Percentiles rank a stretch among this genome's conserved stretches.
Evolutionary conservation across 2,329 filamentous ascomycete species (phyloP).

Genomic region (Scopulariopsis brevicaulis): DNA sequence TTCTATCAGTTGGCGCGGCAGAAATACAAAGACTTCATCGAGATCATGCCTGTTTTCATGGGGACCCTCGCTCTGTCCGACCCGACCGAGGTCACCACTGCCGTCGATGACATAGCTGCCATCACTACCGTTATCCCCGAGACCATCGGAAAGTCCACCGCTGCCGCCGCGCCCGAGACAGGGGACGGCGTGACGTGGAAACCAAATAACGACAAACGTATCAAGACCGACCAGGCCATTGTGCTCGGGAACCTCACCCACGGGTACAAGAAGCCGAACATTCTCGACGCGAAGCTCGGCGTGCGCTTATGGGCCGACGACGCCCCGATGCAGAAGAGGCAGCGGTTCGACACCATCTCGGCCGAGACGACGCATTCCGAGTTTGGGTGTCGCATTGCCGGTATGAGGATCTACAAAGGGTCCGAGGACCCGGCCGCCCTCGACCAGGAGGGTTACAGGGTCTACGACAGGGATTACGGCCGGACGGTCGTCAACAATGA

Average conservation of each 20-base stretch:
- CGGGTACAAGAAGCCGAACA: constrained; percentile 76
- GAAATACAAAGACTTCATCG: constrained; percentile 60
- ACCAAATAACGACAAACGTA: constrained; percentile 42
- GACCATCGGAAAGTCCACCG: constrained; percentile 19
- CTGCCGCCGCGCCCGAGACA: background rate
- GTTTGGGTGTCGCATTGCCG: constrained; percentile 52
- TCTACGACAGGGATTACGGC: constrained; percentile 55
- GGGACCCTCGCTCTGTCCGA: constrained; percentile 65
- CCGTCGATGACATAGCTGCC: constrained; percentile 34
- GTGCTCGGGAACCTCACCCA: constrained; percentile 76
- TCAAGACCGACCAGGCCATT: constrained; percentile 68
- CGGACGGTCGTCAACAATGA: constrained; percentile 36
- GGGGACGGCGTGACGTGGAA: constrained; percentile 24
- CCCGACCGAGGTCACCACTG: constrained; percentile 28
- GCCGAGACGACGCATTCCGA: constrained; percentile 47
- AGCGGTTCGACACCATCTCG: constrained; percentile 48
- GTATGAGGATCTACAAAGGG: constrained; percentile 53
- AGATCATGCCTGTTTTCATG: constrained; percentile 76
- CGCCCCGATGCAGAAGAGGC: constrained; percentile 45
- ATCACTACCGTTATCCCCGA: constrained; percentile 25
- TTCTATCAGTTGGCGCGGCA: constrained; percentile 72
- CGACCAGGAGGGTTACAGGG: constrained; percentile 41
- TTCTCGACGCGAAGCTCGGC: constrained; percentile 89
- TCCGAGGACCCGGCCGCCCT: constrained; percentile 37
- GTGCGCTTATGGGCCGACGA: constrained; percentile 75